These are phyloP conservation scores for Colletotrichum sp. DNA, from an alignment of 2,329 filamentous ascomycete genomes.

Conservation along the genomic window DNA sequence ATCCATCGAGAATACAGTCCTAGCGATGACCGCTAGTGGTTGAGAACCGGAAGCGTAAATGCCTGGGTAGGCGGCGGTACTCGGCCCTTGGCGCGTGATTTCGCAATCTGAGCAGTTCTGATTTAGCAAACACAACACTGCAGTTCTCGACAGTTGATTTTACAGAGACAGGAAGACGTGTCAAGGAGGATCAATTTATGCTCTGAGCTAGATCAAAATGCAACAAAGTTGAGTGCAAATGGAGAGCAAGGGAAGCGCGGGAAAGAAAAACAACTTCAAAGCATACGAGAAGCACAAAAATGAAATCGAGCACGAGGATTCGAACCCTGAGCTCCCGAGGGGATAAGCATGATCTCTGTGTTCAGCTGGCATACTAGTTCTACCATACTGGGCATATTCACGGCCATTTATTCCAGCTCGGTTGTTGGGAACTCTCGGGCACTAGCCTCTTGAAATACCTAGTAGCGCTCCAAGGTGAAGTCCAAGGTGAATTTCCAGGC, in stretches of 20 bases:
- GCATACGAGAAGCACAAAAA: not conserved
- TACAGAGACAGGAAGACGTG: no score
- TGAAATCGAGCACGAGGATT: not conserved
- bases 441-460: not conserved
- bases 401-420: not conserved
- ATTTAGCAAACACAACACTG: no score
- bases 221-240: no score
- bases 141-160: no score
- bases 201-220: no score
- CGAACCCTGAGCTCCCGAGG: not conserved
- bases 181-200: no score
- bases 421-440: not conserved
- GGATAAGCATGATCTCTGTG: not conserved
- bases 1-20: not conserved
- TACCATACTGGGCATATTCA: not conserved
- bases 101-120: not conserved
- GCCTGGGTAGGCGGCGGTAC: accelerated
- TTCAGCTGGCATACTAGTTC: not conserved
- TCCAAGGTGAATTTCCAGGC: not conserved
- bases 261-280: no score
- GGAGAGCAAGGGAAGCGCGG: no score
- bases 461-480: not conserved
- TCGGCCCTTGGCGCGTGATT: not conserved
- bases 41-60: accelerated
- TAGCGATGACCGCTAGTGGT: accelerated